phyloP scores from a whole-genome alignment of 352 stramenopile genomes.

The Phytophthora colocasiae region DNA sequence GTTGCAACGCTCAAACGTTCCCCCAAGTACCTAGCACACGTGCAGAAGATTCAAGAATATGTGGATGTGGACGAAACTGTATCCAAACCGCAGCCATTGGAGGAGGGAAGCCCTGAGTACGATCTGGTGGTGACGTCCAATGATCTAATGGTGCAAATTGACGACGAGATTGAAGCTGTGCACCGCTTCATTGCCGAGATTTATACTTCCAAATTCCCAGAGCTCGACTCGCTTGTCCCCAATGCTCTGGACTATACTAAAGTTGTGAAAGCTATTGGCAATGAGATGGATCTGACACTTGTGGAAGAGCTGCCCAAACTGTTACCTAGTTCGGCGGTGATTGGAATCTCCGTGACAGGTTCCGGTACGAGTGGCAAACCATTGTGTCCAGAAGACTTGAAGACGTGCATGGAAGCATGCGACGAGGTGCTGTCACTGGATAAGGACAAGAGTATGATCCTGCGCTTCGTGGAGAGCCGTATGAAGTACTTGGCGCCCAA shows the following conservation, averaged over 20 bases:
- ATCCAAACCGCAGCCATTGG: slow-evolving; percentile 42
- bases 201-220: slow-evolving; percentile 95
- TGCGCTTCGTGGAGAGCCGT: slow-evolving; percentile 92
- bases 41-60: slow-evolving; percentile 72
- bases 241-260: slow-evolving; percentile 93
- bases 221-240: slow-evolving; percentile 94
- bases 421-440: slow-evolving; percentile 91
- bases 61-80: slow-evolving; percentile 43
- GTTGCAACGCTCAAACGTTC: slow-evolving; percentile 82
- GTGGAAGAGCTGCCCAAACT: slow-evolving; percentile 89
- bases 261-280: slow-evolving; percentile 92
- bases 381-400: slow-evolving; percentile 74
- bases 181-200: slow-evolving; percentile 93
- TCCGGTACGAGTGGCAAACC: slow-evolving; percentile 91
- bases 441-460: slow-evolving; percentile 86
- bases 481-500: slow-evolving; percentile 96
- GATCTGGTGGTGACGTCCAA: slow-evolving; percentile 92
- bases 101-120: slow-evolving; percentile 79
- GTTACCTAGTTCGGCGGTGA: slow-evolving; percentile 93
- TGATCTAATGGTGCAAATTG: slow-evolving; percentile 93
- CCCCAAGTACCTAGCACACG: slow-evolving; percentile 71
- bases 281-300: slow-evolving; percentile 94
- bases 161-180: slow-evolving; percentile 92
- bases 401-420: slow-evolving; percentile 77
- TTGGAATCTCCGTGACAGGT: slow-evolving; percentile 95